These are phyloP conservation scores for Xanthoparmelia taractica DNA, from an alignment of 495 filamentous ascomycete genomes.

Conservation along the genomic window DNA sequence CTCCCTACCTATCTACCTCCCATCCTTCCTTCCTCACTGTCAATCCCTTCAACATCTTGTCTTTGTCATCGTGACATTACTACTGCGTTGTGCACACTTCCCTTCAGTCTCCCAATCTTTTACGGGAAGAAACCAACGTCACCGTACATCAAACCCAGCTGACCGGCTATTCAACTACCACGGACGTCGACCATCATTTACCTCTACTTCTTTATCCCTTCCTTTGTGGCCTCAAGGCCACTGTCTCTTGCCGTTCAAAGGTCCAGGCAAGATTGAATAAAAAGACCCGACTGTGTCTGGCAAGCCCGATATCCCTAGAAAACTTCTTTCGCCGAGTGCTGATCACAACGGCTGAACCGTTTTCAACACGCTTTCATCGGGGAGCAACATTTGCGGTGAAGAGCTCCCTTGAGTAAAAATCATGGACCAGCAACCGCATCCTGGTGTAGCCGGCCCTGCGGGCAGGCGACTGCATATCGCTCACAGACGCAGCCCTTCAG, in stretches of 20 bases:
- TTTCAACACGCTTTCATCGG: not conserved
- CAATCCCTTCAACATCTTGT: conserved; percentile 23
- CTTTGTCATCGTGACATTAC: conserved; percentile 25
- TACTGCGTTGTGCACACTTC: conserved; percentile 14
- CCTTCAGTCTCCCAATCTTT: conserved; percentile 15
- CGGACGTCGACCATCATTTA: conserved; percentile 20
- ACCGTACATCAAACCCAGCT: conserved; percentile 19
- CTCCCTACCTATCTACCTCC: conserved; percentile 28
- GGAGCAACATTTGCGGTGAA: not conserved
- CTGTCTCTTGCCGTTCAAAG: conserved; percentile 1
- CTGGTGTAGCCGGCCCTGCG: conserved; percentile 69
- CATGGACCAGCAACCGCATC: conserved; percentile 81
- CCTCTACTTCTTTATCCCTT: conserved; percentile 21
- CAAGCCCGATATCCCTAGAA: conserved; percentile 2
- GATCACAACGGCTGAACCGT: conserved; percentile 1
- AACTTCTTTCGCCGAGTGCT: not conserved
- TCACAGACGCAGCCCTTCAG: conserved; percentile 92
- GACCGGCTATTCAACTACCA: conserved; percentile 15
- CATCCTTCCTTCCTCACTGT: conserved; percentile 26
- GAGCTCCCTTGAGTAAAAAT: conserved; percentile 1
- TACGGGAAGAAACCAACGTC: conserved; percentile 26
- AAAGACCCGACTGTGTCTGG: conserved; percentile 2
- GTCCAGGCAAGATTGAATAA: not conserved
- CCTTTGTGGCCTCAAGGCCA: conserved; percentile 12
- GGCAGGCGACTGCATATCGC: conserved; percentile 95